Evolutionary conservation across 305 asterid genomes (phyloP).

Genomic region (Solanum hybrid): DNA sequence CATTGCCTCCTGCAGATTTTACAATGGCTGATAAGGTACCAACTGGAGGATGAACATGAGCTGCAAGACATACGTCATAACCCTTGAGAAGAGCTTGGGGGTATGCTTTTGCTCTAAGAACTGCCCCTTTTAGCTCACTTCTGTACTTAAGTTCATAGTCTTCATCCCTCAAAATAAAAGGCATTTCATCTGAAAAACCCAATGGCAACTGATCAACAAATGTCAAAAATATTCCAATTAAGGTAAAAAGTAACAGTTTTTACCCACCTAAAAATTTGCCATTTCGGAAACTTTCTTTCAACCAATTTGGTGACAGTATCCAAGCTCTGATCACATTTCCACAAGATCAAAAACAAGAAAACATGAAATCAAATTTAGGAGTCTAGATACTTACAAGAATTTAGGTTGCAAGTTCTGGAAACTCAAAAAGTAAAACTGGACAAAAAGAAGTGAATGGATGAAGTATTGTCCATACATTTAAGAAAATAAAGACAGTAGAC

Average conservation of each 20-base stretch:
- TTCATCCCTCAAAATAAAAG: conserved; percentile 61
- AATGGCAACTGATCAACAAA: not conserved
- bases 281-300: conserved; percentile 71
- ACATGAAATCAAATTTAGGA: not conserved
- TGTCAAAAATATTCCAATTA: not conserved
- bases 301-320: conserved; percentile 75
- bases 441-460: not conserved
- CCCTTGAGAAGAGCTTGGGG: conserved; percentile 59
- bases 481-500: not conserved
- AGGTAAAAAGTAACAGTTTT: not conserved
- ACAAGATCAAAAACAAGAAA: not conserved
- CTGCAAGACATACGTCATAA: conserved; percentile 54
- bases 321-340: conserved; percentile 49
- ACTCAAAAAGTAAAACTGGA: not conserved
- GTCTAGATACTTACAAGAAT: not conserved
- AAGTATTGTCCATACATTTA: not conserved
- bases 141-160: conserved; percentile 44
- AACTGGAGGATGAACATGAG: conserved; percentile 62
- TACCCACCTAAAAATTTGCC: conserved; percentile 62
- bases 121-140: conserved; percentile 52
- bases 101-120: conserved; percentile 44
- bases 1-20: conserved; percentile 74
- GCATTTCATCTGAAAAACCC: conserved; percentile 53
- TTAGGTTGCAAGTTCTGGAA: not conserved
- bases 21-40: conserved; percentile 47